A percentile compares a stretch with the other conserved stretches of the same genome.
Conservation (phyloP, 108 stramenopile species). For the Nitzschia sp. region DNA sequence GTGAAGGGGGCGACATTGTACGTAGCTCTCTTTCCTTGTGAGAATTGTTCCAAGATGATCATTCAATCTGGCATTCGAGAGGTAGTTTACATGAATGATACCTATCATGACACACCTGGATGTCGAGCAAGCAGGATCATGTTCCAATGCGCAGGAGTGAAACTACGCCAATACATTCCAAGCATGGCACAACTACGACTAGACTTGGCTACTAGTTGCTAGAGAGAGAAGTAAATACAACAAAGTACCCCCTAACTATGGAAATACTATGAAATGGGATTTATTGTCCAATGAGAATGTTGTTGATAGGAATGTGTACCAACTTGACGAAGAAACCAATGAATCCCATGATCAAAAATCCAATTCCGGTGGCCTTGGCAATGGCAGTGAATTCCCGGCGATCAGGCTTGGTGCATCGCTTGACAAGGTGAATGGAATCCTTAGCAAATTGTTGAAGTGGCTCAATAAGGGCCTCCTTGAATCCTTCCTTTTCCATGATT, state of each 20-base stretch:
- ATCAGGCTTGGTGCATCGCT: constrained; percentile 99
- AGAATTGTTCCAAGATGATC: constrained; percentile 96
- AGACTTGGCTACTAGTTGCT: background rate
- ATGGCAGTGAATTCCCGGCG: constrained; percentile 94
- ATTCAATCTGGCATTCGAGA: constrained; percentile 95
- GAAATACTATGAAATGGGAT: constrained; percentile 1
- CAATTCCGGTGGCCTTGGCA: constrained; percentile 91
- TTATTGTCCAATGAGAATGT: constrained; percentile 88
- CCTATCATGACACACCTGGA: constrained; percentile 84
- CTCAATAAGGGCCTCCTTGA: constrained; percentile 89
- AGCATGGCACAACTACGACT: constrained; percentile 11
- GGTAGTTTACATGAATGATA: constrained; percentile 93
- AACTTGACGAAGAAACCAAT: constrained; percentile 99
- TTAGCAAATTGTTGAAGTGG: constrained; percentile 95
- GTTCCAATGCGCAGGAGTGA: constrained; percentile 86
- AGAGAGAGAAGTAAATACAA: background rate
- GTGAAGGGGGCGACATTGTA: constrained; percentile 84
- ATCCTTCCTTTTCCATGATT: constrained; percentile 76
- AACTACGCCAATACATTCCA: constrained; percentile 53
- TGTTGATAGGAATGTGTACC: constrained; percentile 99
- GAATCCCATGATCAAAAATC: constrained; percentile 99
- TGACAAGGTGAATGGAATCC: constrained; percentile 96
- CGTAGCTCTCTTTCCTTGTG: constrained; percentile 96
- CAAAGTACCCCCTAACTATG: background rate
- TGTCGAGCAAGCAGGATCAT: constrained; percentile 90